phyloP scores from a whole-genome alignment of 2,329 filamentous ascomycete species.

The Diaporthe vexans region DNA sequence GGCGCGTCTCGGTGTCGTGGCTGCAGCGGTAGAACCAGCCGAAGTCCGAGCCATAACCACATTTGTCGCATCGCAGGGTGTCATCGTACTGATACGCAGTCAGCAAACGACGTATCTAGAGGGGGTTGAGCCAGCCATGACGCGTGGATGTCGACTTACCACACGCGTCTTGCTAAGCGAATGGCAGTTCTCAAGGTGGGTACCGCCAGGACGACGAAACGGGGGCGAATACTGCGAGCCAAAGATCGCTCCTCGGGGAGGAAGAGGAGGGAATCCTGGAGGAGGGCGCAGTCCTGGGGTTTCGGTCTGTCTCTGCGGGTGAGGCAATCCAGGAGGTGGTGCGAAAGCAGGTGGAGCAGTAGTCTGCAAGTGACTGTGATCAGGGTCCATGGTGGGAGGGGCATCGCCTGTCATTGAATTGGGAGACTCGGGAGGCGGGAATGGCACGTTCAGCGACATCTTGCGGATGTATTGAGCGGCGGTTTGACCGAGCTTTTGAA shows the following conservation, averaged over 20 bases:
- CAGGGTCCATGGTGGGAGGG: neutral
- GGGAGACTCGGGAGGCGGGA: neutral
- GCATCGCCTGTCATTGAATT: neutral
- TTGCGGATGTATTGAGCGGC: neutral
- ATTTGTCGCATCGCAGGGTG: conserved; percentile 69
- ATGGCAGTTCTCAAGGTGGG: conserved; percentile 36
- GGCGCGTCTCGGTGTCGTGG: conserved; percentile 68
- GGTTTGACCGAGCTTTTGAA: neutral
- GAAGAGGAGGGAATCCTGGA: conserved; percentile 9
- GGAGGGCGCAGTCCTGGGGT: neutral
- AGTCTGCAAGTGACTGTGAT: neutral
- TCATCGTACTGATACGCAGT: conserved; percentile 75
- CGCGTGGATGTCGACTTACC: conserved; percentile 17
- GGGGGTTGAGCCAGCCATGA: neutral
- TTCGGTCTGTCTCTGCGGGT: neutral
- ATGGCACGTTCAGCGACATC: conserved; percentile 15
- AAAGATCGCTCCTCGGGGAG: neutral
- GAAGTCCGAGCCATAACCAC: conserved; percentile 66
- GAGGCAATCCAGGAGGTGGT: neutral
- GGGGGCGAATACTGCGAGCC: neutral
- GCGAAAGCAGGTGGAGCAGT: neutral
- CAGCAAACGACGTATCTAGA: conserved; percentile 54
- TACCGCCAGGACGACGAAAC: neutral
- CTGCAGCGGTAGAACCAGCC: conserved; percentile 83
- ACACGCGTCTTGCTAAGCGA: conserved; percentile 39